Base-by-base conservation (phyloP, 129 eudicot species). In the Helichrysum umbraculigerum region DNA sequence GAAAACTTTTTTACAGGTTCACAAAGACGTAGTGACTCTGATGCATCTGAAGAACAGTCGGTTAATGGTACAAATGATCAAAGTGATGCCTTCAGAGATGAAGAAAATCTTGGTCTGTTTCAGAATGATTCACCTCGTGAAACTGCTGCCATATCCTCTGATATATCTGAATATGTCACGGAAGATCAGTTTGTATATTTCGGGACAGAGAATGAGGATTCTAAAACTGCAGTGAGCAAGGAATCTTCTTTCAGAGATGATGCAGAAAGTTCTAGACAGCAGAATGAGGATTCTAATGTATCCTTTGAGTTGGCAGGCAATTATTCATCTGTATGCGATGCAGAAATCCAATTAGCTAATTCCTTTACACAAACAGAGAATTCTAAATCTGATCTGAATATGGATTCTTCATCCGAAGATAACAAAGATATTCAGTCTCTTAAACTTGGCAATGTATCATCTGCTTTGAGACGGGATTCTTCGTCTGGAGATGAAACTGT, bases 161-260 rank as follows among this genome's bases (percentile, higher is more conserved):
- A 73, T n/a, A 70, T 69, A 66, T 86, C 89, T 68, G 87, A 80
- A 80, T 82, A 81, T 86, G 81, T 73, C 71, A 86, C 83, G 30
- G 83, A 82, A 59, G 85, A 25, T 41, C 69, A 6, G 28, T 19
- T 6, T 42, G 76, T 41, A 28, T 60, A 61, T 16, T 70, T 25
- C 29, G 9, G 10, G 76, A 60, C 17, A 12, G 34, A 60, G 3
- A 47, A 57, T 58, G 74, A 76, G 41, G 74, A 47, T 28, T 47
- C 32, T 60, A 39, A 37, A 61, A 8, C 59, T 33, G 28, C 30
- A 51, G 14, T 17, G 30, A 63, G 33, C 9, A 44, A 35, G 20
- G 15, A 22, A 7, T n/a, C 62, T 44, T 75, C 54, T 3, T 74
- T 58, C 29, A 41, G 21, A 29, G 50, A 64, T 6, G 74, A 76